Evolutionary conservation across 768 basidiomycete species (phyloP).

Genomic region (Amanita polypyramis): DNA sequence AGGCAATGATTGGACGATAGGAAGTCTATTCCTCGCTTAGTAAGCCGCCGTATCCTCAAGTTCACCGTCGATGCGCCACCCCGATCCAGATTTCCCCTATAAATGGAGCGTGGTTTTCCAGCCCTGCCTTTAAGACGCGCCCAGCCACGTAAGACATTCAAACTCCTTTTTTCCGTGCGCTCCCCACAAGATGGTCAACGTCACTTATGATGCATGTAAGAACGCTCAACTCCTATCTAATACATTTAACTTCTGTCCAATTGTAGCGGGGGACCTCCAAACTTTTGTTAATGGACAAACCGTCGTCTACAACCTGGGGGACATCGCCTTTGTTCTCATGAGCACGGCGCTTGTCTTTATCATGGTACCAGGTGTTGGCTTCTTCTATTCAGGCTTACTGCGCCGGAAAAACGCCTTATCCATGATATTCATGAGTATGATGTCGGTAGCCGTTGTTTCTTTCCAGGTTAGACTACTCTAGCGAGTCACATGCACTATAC

Average conservation of each 20-base stretch:
- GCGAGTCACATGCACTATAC: background rate
- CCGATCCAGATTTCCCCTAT: background rate
- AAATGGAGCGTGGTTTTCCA: background rate
- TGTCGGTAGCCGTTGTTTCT: slow-evolving; percentile 66
- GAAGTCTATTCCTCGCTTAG: background rate
- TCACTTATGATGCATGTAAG: slow-evolving; percentile 1
- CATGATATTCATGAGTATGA: slow-evolving; percentile 78
- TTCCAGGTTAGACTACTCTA: slow-evolving; percentile 53
- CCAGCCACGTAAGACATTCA: background rate
- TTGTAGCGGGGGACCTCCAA: slow-evolving; percentile 27
- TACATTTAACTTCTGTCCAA: no score
- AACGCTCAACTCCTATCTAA: background rate
- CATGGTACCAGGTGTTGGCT: slow-evolving; percentile 81
- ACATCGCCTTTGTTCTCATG: slow-evolving; percentile 48
- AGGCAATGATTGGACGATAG: slow-evolving; percentile 7
- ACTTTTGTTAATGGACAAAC: slow-evolving; percentile 19
- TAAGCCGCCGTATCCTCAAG: background rate
- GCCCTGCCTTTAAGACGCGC: background rate
- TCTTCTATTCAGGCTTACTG: slow-evolving; percentile 86
- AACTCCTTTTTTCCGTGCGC: background rate
- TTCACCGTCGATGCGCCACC: background rate
- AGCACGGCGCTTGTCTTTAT: slow-evolving; percentile 77
- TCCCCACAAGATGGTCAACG: slow-evolving; percentile 3
- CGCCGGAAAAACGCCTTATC: slow-evolving; percentile 89
- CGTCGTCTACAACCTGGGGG: slow-evolving; percentile 35